These are phyloP conservation scores for Arthrobotrys conoides DNA, from an alignment of 2,329 filamentous ascomycete genomes.

Conservation along the genomic window DNA sequence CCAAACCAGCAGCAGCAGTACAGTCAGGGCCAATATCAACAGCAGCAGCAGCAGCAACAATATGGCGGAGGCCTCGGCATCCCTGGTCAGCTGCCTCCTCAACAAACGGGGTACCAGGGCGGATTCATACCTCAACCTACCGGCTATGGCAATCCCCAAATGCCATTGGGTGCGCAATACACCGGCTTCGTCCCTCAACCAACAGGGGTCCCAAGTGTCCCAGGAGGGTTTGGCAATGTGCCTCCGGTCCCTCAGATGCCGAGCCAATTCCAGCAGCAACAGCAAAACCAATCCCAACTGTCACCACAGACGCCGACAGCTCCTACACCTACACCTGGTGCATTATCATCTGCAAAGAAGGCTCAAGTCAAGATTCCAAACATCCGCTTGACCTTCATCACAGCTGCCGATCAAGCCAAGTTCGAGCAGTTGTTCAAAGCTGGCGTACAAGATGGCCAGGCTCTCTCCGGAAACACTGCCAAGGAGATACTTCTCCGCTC, in stretches of 20 bases:
- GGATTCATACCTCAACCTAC: conserved; percentile 69
- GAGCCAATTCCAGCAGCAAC: conserved; percentile 72
- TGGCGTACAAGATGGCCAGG: conserved; percentile 85
- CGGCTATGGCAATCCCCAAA: conserved; percentile 69
- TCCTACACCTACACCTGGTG: conserved; percentile 68
- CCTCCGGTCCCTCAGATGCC: conserved; percentile 72
- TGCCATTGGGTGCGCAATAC: conserved; percentile 76
- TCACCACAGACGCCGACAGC: conserved; percentile 71
- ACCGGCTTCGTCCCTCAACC: conserved; percentile 74
- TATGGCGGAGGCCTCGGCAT: conserved; percentile 68
- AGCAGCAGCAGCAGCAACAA: conserved; percentile 64
- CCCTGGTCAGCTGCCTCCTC: conserved; percentile 70
- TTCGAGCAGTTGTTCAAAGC: conserved; percentile 99
- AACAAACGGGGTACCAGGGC: conserved; percentile 72
- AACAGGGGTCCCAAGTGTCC: conserved; percentile 70
- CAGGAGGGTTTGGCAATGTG: conserved; percentile 67
- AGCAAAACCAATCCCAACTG: conserved; percentile 72
- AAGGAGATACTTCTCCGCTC: conserved; percentile 90
- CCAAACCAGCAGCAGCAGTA: conserved; percentile 61
- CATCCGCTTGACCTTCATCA: conserved; percentile 95
- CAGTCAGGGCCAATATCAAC: conserved; percentile 58
- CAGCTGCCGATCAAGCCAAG: conserved; percentile 91
- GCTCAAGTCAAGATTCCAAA: conserved; percentile 85
- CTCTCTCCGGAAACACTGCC: conserved; percentile 81
- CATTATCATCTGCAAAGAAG: conserved; percentile 69